phyloP scores from a whole-genome alignment of 148 eudicot genomes.

The Vaccinium corymbosum region DNA sequence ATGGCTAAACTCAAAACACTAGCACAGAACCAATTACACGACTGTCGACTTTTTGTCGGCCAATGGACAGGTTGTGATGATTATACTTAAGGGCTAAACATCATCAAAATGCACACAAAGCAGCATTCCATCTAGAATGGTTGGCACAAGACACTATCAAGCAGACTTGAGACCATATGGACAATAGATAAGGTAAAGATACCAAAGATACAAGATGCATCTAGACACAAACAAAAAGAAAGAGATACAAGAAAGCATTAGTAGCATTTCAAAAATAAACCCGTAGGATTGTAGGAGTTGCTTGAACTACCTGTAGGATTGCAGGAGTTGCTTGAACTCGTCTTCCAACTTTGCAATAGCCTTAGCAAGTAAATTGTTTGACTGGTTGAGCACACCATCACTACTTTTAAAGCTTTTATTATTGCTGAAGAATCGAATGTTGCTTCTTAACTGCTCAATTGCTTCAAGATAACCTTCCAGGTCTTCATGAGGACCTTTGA shows the following conservation, averaged over 20 bases:
- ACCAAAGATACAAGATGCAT: neutral
- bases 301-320: constrained; percentile 75
- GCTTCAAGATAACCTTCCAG: constrained; percentile 94
- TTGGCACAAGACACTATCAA: neutral
- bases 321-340: constrained; percentile 77
- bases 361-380: constrained; percentile 71
- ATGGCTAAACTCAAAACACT: neutral
- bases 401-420: constrained; percentile 92
- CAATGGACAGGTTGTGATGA: neutral
- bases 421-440: constrained; percentile 65
- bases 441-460: constrained; percentile 83
- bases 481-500: constrained; percentile 96
- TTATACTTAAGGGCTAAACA: neutral
- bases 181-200: neutral
- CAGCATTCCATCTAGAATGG: neutral
- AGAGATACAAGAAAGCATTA: neutral
- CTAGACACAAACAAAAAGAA: neutral
- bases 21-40: neutral
- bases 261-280: constrained; percentile 31
- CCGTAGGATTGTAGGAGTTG: constrained; percentile 77
- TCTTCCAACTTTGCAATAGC: constrained; percentile 97
- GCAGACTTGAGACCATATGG: neutral
- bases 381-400: constrained; percentile 80
- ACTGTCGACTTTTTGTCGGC: neutral
- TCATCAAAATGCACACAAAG: neutral